Evolutionary conservation across 140 eudicot species (phyloP), one percentile per base, ranked within the genome.

Genomic region (Senecio squalidus): DNA sequence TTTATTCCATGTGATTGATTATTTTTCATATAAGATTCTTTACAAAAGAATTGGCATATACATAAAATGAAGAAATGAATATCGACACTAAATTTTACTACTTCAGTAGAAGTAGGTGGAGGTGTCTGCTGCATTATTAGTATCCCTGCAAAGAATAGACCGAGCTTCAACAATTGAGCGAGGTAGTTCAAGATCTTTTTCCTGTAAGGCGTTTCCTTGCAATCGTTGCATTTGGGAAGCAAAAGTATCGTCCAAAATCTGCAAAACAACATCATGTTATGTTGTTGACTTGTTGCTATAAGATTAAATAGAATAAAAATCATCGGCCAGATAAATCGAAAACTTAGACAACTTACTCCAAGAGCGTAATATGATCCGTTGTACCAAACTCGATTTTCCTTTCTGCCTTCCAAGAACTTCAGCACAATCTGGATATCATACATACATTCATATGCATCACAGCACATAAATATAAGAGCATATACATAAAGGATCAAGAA

Each of bases 151-250:
- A 20, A 89, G 85, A 62, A 89, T 89, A 13, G 97, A 85, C 20
- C 95, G 78, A 10, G 97, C 97, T 75, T 86, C 97, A 27, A 74
- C 69, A 18, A 89, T 80, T 0, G 97, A 82, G 22, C 94, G 93
- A 38, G 97, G 97, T 23, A 89, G 80, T 68, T 85, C 95, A 3
- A 89, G 46, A 62, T 89, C 94, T 62, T 89, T 89, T 51, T 89
- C 95, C 62, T 82, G 82, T 43, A 89, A 40, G 0, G 97, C 93
- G 47, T 89, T 89, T 55, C 97, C 97, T 69, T 82, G 89, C 65
- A 89, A 68, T 71, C 95, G 70, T 55, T 89, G 97, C 97, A 89
- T 89, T 78, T 89, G 95, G 26, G 95, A 89, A 34, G 95, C 97
- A 73, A 82, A 89, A 13, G 80, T 82, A 57, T 89, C 97, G 60